phyloP scores from a whole-genome alignment of 73 alveolate genomes.

The Paramecium sexaurelia region DNA sequence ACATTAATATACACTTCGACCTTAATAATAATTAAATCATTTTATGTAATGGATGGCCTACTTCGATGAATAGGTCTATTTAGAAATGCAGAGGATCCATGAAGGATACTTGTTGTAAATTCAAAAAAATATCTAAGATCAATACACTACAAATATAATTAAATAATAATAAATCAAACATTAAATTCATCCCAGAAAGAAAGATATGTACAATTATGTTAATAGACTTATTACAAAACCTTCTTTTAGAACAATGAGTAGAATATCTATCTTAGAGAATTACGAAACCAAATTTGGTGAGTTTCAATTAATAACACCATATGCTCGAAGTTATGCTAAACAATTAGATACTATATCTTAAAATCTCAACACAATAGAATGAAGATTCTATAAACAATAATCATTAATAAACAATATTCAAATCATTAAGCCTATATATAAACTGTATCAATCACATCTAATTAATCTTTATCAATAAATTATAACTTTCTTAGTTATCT shows the following conservation, averaged over 20 bases:
- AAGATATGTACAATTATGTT: not conserved
- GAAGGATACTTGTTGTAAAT: not conserved
- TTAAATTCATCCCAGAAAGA: not conserved
- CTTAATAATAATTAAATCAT: not conserved
- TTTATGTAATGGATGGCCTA: not conserved
- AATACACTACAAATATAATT: not conserved
- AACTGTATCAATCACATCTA: constrained; percentile 31
- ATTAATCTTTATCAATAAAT: constrained; percentile 37
- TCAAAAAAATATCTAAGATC: not conserved
- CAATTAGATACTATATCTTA: not conserved
- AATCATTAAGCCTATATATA: not conserved
- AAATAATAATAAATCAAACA: not conserved
- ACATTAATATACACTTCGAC: not conserved
- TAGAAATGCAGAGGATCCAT: not conserved
- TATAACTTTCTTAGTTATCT: constrained; percentile 13
- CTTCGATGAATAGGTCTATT: not conserved
- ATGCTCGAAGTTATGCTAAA: constrained; percentile 11
- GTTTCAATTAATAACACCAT: not conserved
- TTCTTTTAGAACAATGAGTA: not conserved
- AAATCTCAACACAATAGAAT: not conserved
- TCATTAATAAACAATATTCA: not conserved
- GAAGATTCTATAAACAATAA: not conserved
- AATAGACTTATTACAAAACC: not conserved
- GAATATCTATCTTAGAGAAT: not conserved
- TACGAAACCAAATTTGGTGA: constrained; percentile 5